Evolutionary conservation across 1,284 basidiomycete genomes (phyloP), one percentile per base, ranked within the genome.

Genomic region (Malassezia nana): DNA sequence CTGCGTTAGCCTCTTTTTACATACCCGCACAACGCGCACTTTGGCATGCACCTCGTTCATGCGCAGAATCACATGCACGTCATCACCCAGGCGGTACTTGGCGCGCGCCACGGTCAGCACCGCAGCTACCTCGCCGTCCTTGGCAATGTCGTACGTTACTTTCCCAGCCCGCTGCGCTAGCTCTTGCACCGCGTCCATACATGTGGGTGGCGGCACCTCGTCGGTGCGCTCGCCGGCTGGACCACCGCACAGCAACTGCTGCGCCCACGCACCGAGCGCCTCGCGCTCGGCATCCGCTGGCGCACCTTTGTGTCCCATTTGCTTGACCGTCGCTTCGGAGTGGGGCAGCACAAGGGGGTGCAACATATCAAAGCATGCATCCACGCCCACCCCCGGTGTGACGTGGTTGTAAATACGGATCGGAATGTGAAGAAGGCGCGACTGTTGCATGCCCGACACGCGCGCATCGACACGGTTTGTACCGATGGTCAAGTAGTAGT

Each of bases 131-230:
- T 64, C 60, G 30, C 67, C 67, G 44, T 73, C 69, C 31, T 73
- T 73, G 20, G 69, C 61, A 20, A 73, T 73, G 32, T 73, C 71
- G 52, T 73, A 73, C 6, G 69, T 66, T 4, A 70, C 69, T 56
- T 92, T 94, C 72, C 84, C 84, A 1, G 87, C 84, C 67, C 87
- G 87, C 35, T 89, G 78, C 13, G 88, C 89, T 39, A 92, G 77
- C 41, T 92, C 83, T 76, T 94, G 89, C 1, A 95, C 87, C 0
- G 88, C 88, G 65, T 90, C 85, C 51, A 87, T 80, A 74, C 89
- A 94, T 0, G 84, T 84, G 6, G 29, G 42, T 5, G 22, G 38
- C 45, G 22, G 20, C 28, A 24, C 24, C 4, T 9, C n/a, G n/a
- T 55, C 53, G 20, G 48, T 49, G 24, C 53, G 53, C 9, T 42